Evolutionary conservation across 352 stramenopile genomes (phyloP).

Genomic region (Plasmopara muralis): DNA sequence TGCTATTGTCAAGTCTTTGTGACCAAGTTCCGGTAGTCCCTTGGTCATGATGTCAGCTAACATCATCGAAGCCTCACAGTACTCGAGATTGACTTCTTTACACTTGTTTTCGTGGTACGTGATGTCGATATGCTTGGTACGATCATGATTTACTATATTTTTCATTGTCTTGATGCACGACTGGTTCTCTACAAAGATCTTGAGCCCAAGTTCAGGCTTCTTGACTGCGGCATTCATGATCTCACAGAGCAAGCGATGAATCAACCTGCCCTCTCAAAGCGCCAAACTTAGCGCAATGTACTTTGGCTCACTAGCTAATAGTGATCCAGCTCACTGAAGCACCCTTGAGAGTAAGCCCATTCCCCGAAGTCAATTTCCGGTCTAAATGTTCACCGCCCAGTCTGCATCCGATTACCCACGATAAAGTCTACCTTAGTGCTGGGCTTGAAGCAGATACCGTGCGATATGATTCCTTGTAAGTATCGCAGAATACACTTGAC

Average conservation of each 20-base stretch:
- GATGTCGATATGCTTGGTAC: too few relatives aligned
- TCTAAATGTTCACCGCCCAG: neutral
- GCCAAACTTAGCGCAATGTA: constrained; percentile 10
- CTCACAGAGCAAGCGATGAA: constrained; percentile 4
- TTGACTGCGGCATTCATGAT: constrained; percentile 1
- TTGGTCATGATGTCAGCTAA: too few relatives aligned
- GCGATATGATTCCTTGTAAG: constrained; percentile 15
- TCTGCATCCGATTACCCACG: neutral
- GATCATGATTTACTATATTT: too few relatives aligned
- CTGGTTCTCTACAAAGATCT: constrained; percentile 9
- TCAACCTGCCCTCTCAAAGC: constrained; percentile 3
- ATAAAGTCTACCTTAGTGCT: neutral
- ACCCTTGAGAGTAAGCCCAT: too few relatives aligned
- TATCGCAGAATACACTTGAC: constrained; percentile 12
- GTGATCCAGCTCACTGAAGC: neutral
- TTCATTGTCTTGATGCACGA: constrained; percentile 5
- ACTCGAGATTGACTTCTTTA: too few relatives aligned
- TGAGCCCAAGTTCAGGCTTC: constrained; percentile 5
- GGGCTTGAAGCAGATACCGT: constrained; percentile 5
- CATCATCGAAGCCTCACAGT: too few relatives aligned
- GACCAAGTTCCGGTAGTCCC: too few relatives aligned
- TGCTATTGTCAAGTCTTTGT: too few relatives aligned
- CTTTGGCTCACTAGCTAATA: constrained; percentile 10
- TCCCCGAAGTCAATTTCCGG: constrained; percentile 1
- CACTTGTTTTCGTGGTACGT: too few relatives aligned